These are phyloP conservation scores for Mucor ambiguus DNA, from an alignment of 371 early-diverging fungal species.

Conservation along the genomic window DNA sequence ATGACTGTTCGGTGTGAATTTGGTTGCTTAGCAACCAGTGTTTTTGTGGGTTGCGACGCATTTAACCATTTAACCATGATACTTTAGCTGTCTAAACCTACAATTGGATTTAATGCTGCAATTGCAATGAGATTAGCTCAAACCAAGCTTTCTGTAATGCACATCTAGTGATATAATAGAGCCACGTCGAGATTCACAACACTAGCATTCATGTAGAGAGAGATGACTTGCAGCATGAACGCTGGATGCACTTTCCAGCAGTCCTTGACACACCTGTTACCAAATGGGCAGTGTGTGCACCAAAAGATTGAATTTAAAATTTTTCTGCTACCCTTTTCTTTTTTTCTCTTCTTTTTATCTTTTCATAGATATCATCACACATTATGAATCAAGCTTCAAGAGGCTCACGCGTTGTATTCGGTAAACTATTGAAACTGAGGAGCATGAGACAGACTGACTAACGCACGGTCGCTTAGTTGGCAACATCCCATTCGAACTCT, in stretches of 20 bases:
- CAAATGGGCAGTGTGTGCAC: neutral
- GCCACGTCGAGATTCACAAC: no score
- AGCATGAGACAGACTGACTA: neutral
- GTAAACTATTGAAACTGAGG: constrained; percentile 22
- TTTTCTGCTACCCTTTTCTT: neutral
- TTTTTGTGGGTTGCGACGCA: no score
- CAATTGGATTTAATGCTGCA: no score
- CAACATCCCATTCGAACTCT: constrained; percentile 85
- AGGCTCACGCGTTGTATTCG: constrained; percentile 63
- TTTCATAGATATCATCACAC: neutral
- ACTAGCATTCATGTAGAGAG: neutral
- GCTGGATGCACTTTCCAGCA: neutral
- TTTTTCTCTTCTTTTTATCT: neutral
- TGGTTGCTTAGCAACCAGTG: no score
- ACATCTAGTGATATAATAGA: neutral
- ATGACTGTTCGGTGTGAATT: no score
- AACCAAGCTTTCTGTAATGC: neutral
- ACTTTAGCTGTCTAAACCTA: no score
- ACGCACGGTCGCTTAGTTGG: constrained; percentile 54
- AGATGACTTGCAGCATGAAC: neutral
- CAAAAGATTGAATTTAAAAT: neutral
- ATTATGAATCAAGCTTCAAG: constrained; percentile 44
- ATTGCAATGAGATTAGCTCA: no score
- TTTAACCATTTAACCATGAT: no score
- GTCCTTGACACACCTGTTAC: neutral